phyloP scores from a whole-genome alignment of 2,329 filamentous ascomycete species.

The Sporothrix phasma region DNA sequence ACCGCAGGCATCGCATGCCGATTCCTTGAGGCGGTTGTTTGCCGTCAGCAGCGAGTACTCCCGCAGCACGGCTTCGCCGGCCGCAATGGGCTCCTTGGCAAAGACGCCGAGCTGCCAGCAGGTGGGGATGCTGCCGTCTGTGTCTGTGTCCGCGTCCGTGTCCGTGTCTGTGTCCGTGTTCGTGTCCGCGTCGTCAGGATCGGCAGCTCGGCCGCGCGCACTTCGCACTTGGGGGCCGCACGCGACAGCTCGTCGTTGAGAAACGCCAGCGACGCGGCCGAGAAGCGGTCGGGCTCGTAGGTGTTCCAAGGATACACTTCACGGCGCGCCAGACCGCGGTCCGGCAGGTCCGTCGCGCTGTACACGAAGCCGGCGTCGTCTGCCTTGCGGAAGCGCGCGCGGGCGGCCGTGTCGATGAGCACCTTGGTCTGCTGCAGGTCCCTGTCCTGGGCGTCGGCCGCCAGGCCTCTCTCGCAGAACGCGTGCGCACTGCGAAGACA shows the following conservation, averaged over 20 bases:
- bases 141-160: conserved; percentile 20
- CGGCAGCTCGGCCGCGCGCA: conserved; percentile 66
- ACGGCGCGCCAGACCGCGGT: conserved; percentile 58
- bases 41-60: conserved; percentile 84
- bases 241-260: conserved; percentile 60
- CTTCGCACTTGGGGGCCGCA: conserved; percentile 73
- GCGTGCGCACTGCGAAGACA: conserved; percentile 58
- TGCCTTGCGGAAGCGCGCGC: conserved; percentile 23
- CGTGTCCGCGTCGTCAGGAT: conserved; percentile 40
- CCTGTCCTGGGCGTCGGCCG: conserved; percentile 42
- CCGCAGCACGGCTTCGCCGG: conserved; percentile 65
- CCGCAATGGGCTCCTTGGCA: conserved; percentile 67
- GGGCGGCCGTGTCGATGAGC: conserved; percentile 44
- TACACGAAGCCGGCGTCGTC: conserved; percentile 25
- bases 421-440: conserved; percentile 45
- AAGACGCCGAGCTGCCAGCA: conserved; percentile 82
- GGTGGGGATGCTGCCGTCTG: conserved; percentile 36
- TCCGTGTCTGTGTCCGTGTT: conserved; percentile 21
- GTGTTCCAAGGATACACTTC: conserved; percentile 63
- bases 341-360: conserved; percentile 50
- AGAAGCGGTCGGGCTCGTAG: conserved; percentile 60
- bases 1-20: conserved; percentile 84
- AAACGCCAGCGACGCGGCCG: conserved; percentile 55
- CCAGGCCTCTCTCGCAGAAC: conserved; percentile 55
- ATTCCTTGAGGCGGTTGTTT: conserved; percentile 77